These are phyloP conservation scores for Fusarium xylarioides DNA, from an alignment of 2,329 filamentous ascomycete genomes.

Conservation along the genomic window DNA sequence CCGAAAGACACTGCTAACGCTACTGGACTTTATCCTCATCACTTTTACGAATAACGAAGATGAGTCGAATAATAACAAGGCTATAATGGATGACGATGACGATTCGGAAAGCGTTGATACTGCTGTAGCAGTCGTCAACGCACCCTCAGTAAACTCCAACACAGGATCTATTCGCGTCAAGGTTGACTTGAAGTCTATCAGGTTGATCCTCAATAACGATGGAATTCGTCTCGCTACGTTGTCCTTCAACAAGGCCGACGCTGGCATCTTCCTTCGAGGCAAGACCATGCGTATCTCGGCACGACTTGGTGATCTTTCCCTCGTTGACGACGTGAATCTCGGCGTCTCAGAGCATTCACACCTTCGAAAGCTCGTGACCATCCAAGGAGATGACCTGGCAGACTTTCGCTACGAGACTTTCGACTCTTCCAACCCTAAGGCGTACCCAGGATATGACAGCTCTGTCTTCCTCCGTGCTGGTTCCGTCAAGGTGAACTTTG, in stretches of 20 bases:
- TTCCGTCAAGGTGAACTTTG: slow-evolving; percentile 95
- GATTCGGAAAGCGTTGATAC: slow-evolving; percentile 50
- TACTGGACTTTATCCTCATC: slow-evolving; percentile 91
- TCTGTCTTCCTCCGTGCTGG: slow-evolving; percentile 90
- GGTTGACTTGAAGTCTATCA: slow-evolving; percentile 90
- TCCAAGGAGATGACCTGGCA: slow-evolving; percentile 93
- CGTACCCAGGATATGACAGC: slow-evolving; percentile 94
- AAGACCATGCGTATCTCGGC: slow-evolving; percentile 89
- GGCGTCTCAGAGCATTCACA: slow-evolving; percentile 84
- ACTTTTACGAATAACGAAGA: slow-evolving; percentile 79
- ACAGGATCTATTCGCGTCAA: slow-evolving; percentile 89
- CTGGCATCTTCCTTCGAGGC: slow-evolving; percentile 86
- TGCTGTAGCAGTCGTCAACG: slow-evolving; percentile 43
- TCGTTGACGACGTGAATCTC: slow-evolving; percentile 93
- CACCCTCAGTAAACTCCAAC: slow-evolving; percentile 48
- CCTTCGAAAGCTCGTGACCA: slow-evolving; percentile 87
- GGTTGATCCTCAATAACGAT: slow-evolving; percentile 96
- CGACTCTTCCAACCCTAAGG: slow-evolving; percentile 72
- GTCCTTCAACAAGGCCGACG: slow-evolving; percentile 90
- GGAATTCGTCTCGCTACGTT: slow-evolving; percentile 93
- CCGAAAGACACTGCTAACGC: slow-evolving; percentile 86
- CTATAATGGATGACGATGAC: slow-evolving; percentile 49
- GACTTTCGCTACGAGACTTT: slow-evolving; percentile 99
- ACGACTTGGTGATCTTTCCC: slow-evolving; percentile 83
- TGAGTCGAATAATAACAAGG: slow-evolving; percentile 48